These are phyloP conservation scores for Thielaviopsis punctulata DNA, from an alignment of 2,329 filamentous ascomycete species.

Conservation along the genomic window DNA sequence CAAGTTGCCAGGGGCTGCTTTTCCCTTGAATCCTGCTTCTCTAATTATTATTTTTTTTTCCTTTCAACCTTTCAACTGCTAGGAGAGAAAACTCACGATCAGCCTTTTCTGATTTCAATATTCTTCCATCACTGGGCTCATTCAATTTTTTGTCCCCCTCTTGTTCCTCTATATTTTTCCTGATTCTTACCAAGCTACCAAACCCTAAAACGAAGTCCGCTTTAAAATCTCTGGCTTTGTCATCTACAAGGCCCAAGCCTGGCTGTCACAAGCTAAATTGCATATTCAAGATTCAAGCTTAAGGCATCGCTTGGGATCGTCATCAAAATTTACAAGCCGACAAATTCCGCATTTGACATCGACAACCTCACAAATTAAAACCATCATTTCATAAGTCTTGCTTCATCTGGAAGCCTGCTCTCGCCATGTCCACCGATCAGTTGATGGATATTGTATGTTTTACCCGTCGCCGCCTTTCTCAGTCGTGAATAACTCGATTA, in stretches of 20 bases:
- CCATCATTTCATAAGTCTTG: no score
- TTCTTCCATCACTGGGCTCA: no score
- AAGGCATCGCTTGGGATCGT: not conserved
- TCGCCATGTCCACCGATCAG: constrained; percentile 59
- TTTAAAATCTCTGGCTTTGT: not conserved
- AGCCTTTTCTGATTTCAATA: no score
- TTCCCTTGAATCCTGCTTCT: no score
- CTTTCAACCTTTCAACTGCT: no score
- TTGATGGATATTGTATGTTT: constrained; percentile 57
- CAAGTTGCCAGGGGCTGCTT: no score
- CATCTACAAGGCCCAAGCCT: no score
- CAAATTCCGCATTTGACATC: not conserved
- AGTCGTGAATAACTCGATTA: not conserved
- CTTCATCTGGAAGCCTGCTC: not conserved
- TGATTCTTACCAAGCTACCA: not conserved
- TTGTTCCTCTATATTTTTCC: not conserved
- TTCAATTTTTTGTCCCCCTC: no score
- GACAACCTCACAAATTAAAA: not conserved
- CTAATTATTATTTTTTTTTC: no score
- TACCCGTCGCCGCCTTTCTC: not conserved
- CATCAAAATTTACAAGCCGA: not conserved
- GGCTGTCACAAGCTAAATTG: not conserved
- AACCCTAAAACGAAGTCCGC: not conserved
- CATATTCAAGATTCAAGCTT: not conserved
- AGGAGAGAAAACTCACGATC: no score